Evolutionary conservation across 768 basidiomycete genomes (phyloP).

Genomic region (Boletus speciosus): DNA sequence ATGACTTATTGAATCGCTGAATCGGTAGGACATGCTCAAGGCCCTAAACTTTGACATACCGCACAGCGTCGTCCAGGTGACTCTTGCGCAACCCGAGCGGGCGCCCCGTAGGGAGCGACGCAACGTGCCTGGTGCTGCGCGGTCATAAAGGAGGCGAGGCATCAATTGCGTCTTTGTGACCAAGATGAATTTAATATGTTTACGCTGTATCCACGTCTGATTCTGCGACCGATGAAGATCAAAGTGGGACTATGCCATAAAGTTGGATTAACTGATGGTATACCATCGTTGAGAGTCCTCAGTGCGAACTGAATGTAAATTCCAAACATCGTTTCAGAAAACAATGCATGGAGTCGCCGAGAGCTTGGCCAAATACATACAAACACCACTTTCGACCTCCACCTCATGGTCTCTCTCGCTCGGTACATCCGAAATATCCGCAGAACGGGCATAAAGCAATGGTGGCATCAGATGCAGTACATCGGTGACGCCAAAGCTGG

Average conservation of each 20-base stretch:
- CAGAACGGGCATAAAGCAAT: constrained; percentile 75
- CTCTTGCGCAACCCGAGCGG: constrained; percentile 66
- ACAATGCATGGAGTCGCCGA: too few relatives aligned
- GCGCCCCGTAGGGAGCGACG: constrained; percentile 71
- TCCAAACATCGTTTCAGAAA: too few relatives aligned
- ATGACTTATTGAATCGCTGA: background rate
- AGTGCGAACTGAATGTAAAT: too few relatives aligned
- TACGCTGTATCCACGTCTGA: background rate
- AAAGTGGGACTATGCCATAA: background rate
- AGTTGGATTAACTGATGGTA: too few relatives aligned
- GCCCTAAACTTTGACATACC: constrained; percentile 93
- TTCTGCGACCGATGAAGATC: background rate
- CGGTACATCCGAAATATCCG: constrained; percentile 76
- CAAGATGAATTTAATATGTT: background rate
- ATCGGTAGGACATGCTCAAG: constrained; percentile 73
- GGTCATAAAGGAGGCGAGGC: constrained; percentile 26
- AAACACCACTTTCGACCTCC: constrained; percentile 16
- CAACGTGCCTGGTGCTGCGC: constrained; percentile 78
- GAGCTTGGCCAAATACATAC: constrained; percentile 18
- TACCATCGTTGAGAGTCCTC: too few relatives aligned
- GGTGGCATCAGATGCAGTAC: constrained; percentile 90
- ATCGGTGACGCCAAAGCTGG: constrained; percentile 94
- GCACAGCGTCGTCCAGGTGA: constrained; percentile 65
- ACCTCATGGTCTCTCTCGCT: constrained; percentile 63
- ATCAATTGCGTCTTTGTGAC: background rate